phyloP scores from a whole-genome alignment of 1,284 basidiomycete genomes.

The Trametes sp. region DNA sequence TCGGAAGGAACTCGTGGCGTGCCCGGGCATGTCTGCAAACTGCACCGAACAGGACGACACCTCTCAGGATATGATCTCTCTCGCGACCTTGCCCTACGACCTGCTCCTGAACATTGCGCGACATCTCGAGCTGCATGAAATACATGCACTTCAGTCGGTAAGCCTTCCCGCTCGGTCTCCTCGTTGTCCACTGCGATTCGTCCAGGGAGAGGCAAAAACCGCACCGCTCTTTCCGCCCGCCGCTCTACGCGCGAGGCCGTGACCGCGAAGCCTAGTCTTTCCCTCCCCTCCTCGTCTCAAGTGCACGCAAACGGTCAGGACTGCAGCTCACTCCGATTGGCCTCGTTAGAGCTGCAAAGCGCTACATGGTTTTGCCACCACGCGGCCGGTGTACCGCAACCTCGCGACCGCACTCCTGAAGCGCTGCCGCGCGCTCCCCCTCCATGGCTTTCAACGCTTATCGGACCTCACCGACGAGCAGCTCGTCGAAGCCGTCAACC shows the following conservation, averaged over 20 bases:
- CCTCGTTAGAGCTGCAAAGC: slow-evolving; percentile 66
- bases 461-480: slow-evolving; percentile 65
- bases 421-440: slow-evolving; percentile 69
- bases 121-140: slow-evolving; percentile 63
- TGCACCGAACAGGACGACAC: slow-evolving; percentile 25
- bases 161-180: slow-evolving; percentile 38
- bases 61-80: slow-evolving; percentile 36
- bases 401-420: slow-evolving; percentile 66
- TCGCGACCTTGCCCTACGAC: slow-evolving; percentile 69
- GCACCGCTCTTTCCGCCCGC: not conserved
- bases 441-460: slow-evolving; percentile 71
- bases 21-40: slow-evolving; percentile 28
- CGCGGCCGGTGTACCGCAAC: slow-evolving; percentile 69
- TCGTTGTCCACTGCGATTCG: not conserved
- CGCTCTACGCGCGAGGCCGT: not conserved
- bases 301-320: not conserved
- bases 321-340: not conserved
- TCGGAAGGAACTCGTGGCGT: not conserved
- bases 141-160: slow-evolving; percentile 65
- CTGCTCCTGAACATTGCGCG: slow-evolving; percentile 70
- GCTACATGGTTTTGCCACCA: slow-evolving; percentile 63
- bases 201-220: slow-evolving; percentile 1
- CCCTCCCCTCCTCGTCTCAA: not conserved
- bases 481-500: slow-evolving; percentile 66
- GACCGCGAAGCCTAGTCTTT: not conserved